Conservation (phyloP, 257 asterid genomes). For the Solanum rostratum region DNA sequence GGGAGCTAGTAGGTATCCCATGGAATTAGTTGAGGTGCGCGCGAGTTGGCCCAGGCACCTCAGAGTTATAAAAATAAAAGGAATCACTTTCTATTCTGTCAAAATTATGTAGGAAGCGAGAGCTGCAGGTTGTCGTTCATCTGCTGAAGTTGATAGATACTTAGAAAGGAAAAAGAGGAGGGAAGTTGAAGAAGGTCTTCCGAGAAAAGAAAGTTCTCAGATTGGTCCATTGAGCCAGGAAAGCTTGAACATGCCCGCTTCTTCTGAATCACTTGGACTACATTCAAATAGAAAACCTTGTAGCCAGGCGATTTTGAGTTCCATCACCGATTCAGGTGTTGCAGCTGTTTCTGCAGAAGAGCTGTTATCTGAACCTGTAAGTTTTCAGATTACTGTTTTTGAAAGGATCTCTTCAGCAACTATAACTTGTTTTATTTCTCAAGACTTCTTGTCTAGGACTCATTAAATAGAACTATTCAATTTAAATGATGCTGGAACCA, state of each 20-base stretch:
- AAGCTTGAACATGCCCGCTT: slow-evolving; percentile 27
- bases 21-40: background rate
- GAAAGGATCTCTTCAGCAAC: background rate
- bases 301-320: slow-evolving; percentile 32
- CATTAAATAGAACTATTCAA: background rate
- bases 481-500: background rate
- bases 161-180: slow-evolving; percentile 45
- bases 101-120: slow-evolving; percentile 56
- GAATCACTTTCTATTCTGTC: background rate
- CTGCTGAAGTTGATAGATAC: slow-evolving; percentile 62
- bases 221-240: slow-evolving; percentile 48
- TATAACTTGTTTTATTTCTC: background rate
- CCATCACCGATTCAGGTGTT: slow-evolving; percentile 21
- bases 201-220: slow-evolving; percentile 37
- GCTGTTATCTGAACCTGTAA: slow-evolving; percentile 61
- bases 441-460: background rate
- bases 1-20: no score
- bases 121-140: slow-evolving; percentile 62
- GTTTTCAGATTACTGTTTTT: slow-evolving; percentile 7
- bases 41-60: background rate
- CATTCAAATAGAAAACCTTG: slow-evolving; percentile 33
- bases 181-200: slow-evolving; percentile 37
- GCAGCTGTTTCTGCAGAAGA: slow-evolving; percentile 33
- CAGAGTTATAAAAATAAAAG: background rate
- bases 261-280: slow-evolving; percentile 46